Evolutionary conservation across 108 stramenopile genomes (phyloP), one percentile per base, ranked within the genome.

Genomic region (Aurantiochytrium sp.): DNA sequence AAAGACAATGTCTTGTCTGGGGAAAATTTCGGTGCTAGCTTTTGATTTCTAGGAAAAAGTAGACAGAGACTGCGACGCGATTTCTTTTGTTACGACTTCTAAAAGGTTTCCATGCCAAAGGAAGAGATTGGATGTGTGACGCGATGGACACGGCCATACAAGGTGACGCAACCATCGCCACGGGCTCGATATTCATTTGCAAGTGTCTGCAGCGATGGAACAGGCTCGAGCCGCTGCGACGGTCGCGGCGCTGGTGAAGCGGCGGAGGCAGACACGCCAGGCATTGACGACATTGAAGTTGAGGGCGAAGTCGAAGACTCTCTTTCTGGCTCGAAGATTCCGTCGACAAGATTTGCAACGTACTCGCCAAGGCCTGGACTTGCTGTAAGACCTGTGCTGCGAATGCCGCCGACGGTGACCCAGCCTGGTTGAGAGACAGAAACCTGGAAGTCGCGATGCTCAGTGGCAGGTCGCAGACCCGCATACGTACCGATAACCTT

Each of bases 331-430:
- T 60, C 21, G 88, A 94, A 42, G 0, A 95, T 69, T 25, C 87
- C 49, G 5, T 60, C 58, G 59, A 95, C 88, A 12, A 93, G 91
- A 83, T 91, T 91, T 14, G 72, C 90, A 5, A 95, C 94, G 88
- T 95, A 93, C 35, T 93, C 91, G 42, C 95, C 95, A 90, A 96
- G 95, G 0, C 95, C 96, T 5, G 95, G 88, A 71, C 93, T 94
- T 4, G 95, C 96, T 19, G 96, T 95, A 51, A 96, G 89, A 0
- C 96, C 96, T 47, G 96, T 96, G 12, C 94, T 95, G 21, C 96
- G 92, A 44, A 96, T 96, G 21, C 95, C 94, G 19, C 95, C 96
- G 10, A 94, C 95, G 23, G 93, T 94, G 57, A 96, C 90, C 91
- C 95, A 96, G 28, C 87, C 44, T 18, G 64, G 64, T n/a, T 88